Evolutionary conservation across 495 filamentous ascomycete species (phyloP).

Genomic region (Hypoxylon intermedium): DNA sequence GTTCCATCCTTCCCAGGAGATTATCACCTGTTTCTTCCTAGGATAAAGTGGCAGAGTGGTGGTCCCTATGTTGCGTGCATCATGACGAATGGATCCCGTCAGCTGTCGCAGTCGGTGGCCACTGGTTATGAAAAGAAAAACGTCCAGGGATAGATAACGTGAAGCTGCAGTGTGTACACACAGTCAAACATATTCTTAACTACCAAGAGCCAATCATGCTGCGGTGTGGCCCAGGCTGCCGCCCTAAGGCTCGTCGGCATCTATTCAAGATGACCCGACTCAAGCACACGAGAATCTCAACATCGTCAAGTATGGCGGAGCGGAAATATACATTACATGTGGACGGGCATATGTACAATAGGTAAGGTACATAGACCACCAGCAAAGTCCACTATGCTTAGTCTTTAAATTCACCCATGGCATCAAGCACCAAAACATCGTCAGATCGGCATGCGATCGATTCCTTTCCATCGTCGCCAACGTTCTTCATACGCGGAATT

Average conservation of each 20-base stretch:
- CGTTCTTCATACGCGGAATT: background rate
- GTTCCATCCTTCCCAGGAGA: conserved; percentile 19
- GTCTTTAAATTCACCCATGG: background rate
- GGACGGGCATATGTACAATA: too few relatives aligned
- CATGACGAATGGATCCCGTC: conserved; percentile 24
- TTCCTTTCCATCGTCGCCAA: conserved; percentile 9
- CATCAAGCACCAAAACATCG: conserved; percentile 13
- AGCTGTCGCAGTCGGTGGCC: conserved; percentile 1
- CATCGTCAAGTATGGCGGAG: conserved; percentile 9
- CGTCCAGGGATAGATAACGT: conserved; percentile 1
- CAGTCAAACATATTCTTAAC: conserved; percentile 18
- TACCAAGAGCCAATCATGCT: background rate
- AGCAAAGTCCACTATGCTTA: background rate
- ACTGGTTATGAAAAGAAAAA: background rate
- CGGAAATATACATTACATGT: conserved; percentile 23
- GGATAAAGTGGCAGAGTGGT: conserved; percentile 3
- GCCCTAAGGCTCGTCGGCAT: conserved; percentile 10
- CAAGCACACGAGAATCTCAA: conserved; percentile 14
- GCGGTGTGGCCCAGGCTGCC: conserved; percentile 18
- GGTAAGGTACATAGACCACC: conserved; percentile 21
- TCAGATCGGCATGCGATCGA: conserved; percentile 34
- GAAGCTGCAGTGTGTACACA: conserved; percentile 21
- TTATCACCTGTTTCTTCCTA: conserved; percentile 3
- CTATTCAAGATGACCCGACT: conserved; percentile 5
- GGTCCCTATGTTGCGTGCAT: conserved; percentile 25